A percentile compares a stretch with the other conserved stretches of the same genome.
These are phyloP conservation scores for Chlorella vulgaris DNA, from an alignment of 139 green algal genomes.

Conservation along the genomic window DNA sequence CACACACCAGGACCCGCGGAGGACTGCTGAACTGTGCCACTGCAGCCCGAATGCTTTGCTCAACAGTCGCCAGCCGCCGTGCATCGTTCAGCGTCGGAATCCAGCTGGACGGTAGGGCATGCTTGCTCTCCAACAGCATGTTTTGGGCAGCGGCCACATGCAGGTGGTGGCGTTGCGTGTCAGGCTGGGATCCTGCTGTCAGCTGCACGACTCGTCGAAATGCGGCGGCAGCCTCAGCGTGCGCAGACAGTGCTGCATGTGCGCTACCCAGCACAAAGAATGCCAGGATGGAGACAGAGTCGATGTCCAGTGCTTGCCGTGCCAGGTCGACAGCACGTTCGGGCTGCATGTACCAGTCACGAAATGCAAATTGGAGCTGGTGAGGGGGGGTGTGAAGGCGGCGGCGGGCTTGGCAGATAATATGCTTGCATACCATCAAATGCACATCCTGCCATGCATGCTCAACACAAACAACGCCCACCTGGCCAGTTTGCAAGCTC, in stretches of 20 bases:
- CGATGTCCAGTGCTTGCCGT: too few species aligned
- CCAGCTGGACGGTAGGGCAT: background rate
- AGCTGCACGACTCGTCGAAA: background rate
- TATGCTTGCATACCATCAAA: too few species aligned
- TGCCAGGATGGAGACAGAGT: background rate
- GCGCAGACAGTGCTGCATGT: background rate
- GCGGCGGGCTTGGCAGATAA: too few species aligned
- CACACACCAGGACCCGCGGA: background rate
- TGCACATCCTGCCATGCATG: too few species aligned
- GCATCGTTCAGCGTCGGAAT: background rate
- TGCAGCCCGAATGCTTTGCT: background rate
- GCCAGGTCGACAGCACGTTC: too few species aligned
- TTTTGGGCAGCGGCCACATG: background rate
- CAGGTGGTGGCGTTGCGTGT: constrained; percentile 2
- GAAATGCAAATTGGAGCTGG: too few species aligned
- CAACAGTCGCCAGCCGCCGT: constrained; percentile 3
- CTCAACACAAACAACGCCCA: too few species aligned
- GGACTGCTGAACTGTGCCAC: background rate
- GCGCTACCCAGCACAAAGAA: background rate
- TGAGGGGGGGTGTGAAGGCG: too few species aligned
- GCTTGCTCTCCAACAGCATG: constrained; percentile 1
- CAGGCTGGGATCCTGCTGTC: background rate
- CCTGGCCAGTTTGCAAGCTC: too few species aligned
- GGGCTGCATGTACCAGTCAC: too few species aligned
- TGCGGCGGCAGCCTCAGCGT: background rate